These are phyloP conservation scores for Eucalyptus cladocalyx DNA, from an alignment of 345 rosid species.

Conservation along the genomic window DNA sequence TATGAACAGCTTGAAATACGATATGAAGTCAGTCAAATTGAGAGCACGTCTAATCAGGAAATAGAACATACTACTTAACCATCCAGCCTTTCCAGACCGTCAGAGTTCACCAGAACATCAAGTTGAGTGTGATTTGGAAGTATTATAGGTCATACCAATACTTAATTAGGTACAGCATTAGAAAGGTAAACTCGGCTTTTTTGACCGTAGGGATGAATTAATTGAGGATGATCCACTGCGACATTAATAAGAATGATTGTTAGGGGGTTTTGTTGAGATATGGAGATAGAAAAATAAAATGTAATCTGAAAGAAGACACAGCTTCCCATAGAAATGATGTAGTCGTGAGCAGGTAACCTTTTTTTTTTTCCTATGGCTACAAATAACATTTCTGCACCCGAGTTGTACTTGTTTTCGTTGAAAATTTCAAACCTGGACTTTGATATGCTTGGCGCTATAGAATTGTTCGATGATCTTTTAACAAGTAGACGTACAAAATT, in stretches of 20 bases:
- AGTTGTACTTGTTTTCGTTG: no score
- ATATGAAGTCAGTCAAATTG: constrained; percentile 48
- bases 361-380: no score
- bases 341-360: background rate
- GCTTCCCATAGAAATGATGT: background rate
- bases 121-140: constrained; percentile 49
- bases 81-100: background rate
- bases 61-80: background rate
- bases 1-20: constrained; percentile 66
- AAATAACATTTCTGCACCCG: no score
- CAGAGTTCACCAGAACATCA: background rate
- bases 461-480: no score
- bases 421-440: no score
- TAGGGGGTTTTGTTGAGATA: background rate
- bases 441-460: no score
- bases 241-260: background rate
- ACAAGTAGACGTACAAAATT: no score
- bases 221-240: background rate
- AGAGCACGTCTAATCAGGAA: background rate
- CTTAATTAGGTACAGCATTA: background rate
- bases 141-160: constrained; percentile 18
- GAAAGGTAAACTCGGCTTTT: background rate
- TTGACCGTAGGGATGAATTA: background rate
- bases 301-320: background rate
- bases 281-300: background rate